A percentile compares a stretch with the other conserved stretches of the same genome.
Evolutionary conservation across 2,329 filamentous ascomycete genomes (phyloP).

Genomic region (Rhynchosporium graminicola): DNA sequence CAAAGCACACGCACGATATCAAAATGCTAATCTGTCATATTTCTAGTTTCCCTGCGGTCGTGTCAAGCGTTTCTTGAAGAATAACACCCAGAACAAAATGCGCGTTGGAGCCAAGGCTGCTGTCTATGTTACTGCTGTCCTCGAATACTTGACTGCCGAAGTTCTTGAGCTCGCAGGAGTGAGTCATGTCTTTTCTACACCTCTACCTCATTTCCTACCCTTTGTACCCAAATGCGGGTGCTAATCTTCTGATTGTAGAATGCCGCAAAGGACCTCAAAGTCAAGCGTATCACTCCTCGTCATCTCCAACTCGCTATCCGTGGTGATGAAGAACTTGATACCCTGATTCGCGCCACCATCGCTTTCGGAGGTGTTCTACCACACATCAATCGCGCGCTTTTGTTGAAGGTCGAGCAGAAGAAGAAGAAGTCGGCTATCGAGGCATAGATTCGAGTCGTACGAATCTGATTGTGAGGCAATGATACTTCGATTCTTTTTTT

Average conservation of each 20-base stretch:
- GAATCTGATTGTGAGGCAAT: slow-evolving; percentile 20
- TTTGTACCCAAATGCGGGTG: slow-evolving; percentile 10
- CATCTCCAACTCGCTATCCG: slow-evolving; percentile 97
- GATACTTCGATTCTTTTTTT: slow-evolving; percentile 18
- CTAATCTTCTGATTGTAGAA: slow-evolving; percentile 56
- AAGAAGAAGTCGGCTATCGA: slow-evolving; percentile 65
- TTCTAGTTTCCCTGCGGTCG: slow-evolving; percentile 94
- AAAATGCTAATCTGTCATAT: slow-evolving; percentile 39
- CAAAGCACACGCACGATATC: slow-evolving; percentile 1
- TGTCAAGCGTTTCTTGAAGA: slow-evolving; percentile 99
- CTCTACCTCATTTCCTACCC: too few relatives aligned
- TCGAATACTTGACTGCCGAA: slow-evolving; percentile 97
- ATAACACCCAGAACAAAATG: slow-evolving; percentile 99
- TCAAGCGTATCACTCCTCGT: slow-evolving; percentile 98
- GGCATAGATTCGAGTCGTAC: slow-evolving; percentile 36
- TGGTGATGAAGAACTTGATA: slow-evolving; percentile 97
- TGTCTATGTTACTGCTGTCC: slow-evolving; percentile 95
- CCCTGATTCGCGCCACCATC: slow-evolving; percentile 94
- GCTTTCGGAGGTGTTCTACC: slow-evolving; percentile 97
- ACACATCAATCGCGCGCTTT: slow-evolving; percentile 95
- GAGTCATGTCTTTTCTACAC: slow-evolving; percentile 45
- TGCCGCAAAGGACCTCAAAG: slow-evolving; percentile 98
- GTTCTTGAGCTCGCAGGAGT: slow-evolving; percentile 94
- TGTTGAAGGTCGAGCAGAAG: slow-evolving; percentile 97
- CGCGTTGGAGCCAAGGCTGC: slow-evolving; percentile 98